Evolutionary conservation across 148 eudicot species (phyloP), one percentile per base, ranked within the genome.

Genomic region (Nepenthes mirabilis): DNA sequence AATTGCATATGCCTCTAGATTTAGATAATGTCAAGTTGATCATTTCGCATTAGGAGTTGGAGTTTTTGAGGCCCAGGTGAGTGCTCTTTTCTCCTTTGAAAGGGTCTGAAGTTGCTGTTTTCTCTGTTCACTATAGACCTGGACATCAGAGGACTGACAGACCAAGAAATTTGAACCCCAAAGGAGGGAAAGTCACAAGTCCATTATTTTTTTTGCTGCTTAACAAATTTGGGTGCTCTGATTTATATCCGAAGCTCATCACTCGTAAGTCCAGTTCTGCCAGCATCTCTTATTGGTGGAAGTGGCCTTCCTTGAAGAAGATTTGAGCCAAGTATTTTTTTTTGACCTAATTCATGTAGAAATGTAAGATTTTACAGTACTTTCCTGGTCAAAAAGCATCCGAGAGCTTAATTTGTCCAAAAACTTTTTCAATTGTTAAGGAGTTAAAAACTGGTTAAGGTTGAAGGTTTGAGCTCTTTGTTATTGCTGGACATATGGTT

Each of bases 401-500:
- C 57, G 84, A 84, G 14, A 65, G 58, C 56, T 69, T 77, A 7
- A 72, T 58, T 80, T 80, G 74, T 68, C 67, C 79, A 37, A 86
- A 78, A 61, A 76, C 78, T 47, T 74, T 77, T 65, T 82, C 95
- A 52, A 72, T 87, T 63, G 94, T 91, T 68, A 94, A 91, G 58
- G 97, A 91, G 62, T 70, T 91, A 49, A 91, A 88, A 70, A 74
- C 86, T 32, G 77, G 79, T 63, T 76, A 68, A 73, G 86, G 79
- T 47, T 77, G 82, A 61, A 79, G 80, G 75, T 69, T 88, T 62
- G 96, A 91, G 53, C 82, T 91, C 35, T 80, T 90, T 55, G 95
- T 83, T 60, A 78, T 88, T 63, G 70, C 66, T 3, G 97, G 97
- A 23, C 90, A 74, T 71, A 75, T 85, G 33, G 82, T 75, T 73